phyloP scores from a whole-genome alignment of 129 eudicot species.

The Solidago caesia region DNA sequence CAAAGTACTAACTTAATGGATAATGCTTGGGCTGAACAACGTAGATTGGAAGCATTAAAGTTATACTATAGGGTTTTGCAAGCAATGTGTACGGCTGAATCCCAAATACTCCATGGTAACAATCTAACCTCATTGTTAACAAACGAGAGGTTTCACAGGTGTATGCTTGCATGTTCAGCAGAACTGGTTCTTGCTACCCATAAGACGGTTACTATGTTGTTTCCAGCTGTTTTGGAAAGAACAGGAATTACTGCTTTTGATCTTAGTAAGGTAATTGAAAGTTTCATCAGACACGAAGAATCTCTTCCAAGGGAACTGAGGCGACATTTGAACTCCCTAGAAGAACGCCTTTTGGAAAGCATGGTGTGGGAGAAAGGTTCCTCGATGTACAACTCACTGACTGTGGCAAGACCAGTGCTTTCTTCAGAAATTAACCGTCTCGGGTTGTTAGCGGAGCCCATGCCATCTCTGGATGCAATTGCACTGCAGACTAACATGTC shows the following conservation, averaged over 20 bases:
- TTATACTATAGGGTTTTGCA: conserved; percentile 81
- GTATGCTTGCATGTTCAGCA: conserved; percentile 99
- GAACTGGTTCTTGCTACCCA: conserved; percentile 98
- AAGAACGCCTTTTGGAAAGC: conserved; percentile 92
- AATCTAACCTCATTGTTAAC: conserved; percentile 81
- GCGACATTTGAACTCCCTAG: conserved; percentile 85
- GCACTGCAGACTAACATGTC: conserved; percentile 66
- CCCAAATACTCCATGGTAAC: conserved; percentile 65
- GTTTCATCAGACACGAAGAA: conserved; percentile 90
- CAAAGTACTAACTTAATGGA: conserved; percentile 75
- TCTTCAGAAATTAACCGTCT: conserved; percentile 75
- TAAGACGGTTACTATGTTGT: conserved; percentile 95
- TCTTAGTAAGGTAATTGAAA: conserved; percentile 97
- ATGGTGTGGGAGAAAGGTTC: conserved; percentile 99
- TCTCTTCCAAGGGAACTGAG: conserved; percentile 87
- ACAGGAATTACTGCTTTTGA: conserved; percentile 98
- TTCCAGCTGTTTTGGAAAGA: conserved; percentile 94
- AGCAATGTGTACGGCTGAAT: conserved; percentile 92
- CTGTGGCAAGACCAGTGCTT: conserved; percentile 69
- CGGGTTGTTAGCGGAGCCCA: conserved; percentile 94
- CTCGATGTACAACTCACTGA: conserved; percentile 90
- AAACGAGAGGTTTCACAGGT: conserved; percentile 92
- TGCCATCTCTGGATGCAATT: conserved; percentile 95
- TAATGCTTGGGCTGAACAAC: conserved; percentile 91
- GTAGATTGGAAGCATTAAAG: conserved; percentile 83